phyloP scores from a whole-genome alignment of 768 basidiomycete species.

The Lactarius hatsudake region DNA sequence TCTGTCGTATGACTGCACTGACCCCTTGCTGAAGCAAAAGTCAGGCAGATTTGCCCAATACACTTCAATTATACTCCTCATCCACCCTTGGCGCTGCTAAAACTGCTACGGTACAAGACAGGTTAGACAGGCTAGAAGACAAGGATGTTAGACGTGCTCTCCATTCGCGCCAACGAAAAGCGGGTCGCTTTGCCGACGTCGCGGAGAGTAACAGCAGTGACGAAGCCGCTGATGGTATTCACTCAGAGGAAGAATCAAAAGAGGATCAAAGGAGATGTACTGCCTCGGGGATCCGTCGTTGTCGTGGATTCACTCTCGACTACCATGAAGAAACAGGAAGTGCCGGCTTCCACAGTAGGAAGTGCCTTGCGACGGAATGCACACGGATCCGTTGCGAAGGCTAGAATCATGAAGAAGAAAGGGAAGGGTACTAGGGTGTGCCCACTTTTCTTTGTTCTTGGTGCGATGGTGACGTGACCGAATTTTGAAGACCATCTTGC shows the following conservation, averaged over 20 bases:
- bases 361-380: constrained; percentile 63
- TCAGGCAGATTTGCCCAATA: constrained; percentile 62
- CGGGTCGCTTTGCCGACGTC: constrained; percentile 28
- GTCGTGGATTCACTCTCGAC: constrained; percentile 7
- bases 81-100: constrained; percentile 81
- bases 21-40: constrained; percentile 44
- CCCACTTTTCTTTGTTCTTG: constrained; percentile 15
- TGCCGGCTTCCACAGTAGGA: constrained; percentile 43
- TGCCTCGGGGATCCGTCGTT: constrained; percentile 9
- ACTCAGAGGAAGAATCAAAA: background rate
- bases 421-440: constrained; percentile 46
- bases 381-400: constrained; percentile 56
- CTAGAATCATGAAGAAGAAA: constrained; percentile 46
- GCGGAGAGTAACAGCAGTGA: constrained; percentile 18
- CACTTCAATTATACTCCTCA: constrained; percentile 69
- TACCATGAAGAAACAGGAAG: constrained; percentile 25
- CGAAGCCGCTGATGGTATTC: background rate
- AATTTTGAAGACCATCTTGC: constrained; percentile 38
- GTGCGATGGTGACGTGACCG: background rate
- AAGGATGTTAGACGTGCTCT: constrained; percentile 52
- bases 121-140: constrained; percentile 57
- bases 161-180: constrained; percentile 51
- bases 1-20: constrained; percentile 4
- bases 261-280: constrained; percentile 3
- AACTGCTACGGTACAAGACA: constrained; percentile 56